phyloP scores from a whole-genome alignment of 108 stramenopile genomes.

The Skeletonema menzelii region DNA sequence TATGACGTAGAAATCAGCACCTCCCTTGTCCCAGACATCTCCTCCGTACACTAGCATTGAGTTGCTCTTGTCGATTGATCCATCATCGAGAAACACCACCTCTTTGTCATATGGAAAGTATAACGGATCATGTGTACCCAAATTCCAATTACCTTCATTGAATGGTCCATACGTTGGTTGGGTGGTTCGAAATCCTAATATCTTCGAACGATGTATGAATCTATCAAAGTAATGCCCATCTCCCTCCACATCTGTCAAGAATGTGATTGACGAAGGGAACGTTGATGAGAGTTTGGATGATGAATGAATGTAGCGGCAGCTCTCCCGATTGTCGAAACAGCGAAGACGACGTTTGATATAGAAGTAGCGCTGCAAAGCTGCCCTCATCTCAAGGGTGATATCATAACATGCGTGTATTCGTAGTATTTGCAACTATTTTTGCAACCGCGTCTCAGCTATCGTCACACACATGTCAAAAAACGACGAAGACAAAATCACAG shows the following conservation, averaged over 20 bases:
- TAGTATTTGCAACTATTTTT: too few species aligned
- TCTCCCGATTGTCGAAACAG: neutral
- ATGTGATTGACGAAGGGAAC: slow-evolving; percentile 32
- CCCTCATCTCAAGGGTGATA: neutral
- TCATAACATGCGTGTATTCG: neutral
- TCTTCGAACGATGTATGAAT: slow-evolving; percentile 69
- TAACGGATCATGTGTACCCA: slow-evolving; percentile 22
- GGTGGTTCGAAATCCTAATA: slow-evolving; percentile 58
- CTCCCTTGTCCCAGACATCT: slow-evolving; percentile 89
- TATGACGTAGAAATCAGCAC: slow-evolving; percentile 80
- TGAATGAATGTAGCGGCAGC: neutral
- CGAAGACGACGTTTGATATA: neutral
- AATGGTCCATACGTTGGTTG: slow-evolving; percentile 21
- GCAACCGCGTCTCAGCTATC: too few species aligned
- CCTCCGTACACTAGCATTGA: slow-evolving; percentile 53
- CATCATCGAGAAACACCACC: slow-evolving; percentile 58
- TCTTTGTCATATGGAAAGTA: slow-evolving; percentile 71
- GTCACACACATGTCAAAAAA: too few species aligned
- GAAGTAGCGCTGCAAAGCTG: neutral
- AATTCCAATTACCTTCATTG: slow-evolving; percentile 16
- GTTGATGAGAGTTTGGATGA: neutral
- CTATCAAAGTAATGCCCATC: slow-evolving; percentile 79
- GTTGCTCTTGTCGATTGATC: neutral
- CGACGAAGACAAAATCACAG: neutral
- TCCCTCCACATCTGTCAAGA: slow-evolving; percentile 86